Evolutionary conservation across 345 rosid species (phyloP).

Genomic region (Ceriops zippeliana): DNA sequence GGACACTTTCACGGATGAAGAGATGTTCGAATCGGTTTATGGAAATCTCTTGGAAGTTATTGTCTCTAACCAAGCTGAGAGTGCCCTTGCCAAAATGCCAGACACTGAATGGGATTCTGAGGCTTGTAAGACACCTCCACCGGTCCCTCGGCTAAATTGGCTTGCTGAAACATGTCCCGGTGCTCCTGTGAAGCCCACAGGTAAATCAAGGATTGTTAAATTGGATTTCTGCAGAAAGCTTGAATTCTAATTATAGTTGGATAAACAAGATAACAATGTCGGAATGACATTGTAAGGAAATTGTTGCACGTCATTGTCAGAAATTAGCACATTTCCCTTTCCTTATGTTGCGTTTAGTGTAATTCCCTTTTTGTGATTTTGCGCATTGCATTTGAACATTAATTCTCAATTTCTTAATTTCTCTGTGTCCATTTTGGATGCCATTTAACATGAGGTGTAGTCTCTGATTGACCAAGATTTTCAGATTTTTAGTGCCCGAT

Average conservation of each 20-base stretch:
- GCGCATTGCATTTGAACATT: background rate
- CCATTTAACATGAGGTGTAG: too few species aligned
- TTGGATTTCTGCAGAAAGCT: slow-evolving; percentile 57
- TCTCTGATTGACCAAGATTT: too few species aligned
- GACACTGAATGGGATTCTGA: slow-evolving; percentile 26
- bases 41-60: slow-evolving; percentile 49
- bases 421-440: too few species aligned
- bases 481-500: too few species aligned
- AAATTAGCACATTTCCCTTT: slow-evolving; percentile 16
- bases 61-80: slow-evolving; percentile 37
- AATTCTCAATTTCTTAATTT: too few species aligned
- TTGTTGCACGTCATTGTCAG: slow-evolving; percentile 5
- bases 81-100: slow-evolving; percentile 28
- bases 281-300: slow-evolving; percentile 27
- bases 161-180: slow-evolving; percentile 53
- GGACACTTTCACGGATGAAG: slow-evolving; percentile 39
- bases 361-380: slow-evolving; percentile 2
- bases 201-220: slow-evolving; percentile 36
- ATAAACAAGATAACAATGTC: slow-evolving; percentile 16
- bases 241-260: slow-evolving; percentile 32
- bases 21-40: slow-evolving; percentile 50
- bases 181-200: slow-evolving; percentile 49
- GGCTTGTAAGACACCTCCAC: slow-evolving; percentile 44
- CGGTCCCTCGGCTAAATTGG: slow-evolving; percentile 31
- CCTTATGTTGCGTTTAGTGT: background rate